Percentiles rank a stretch among this genome's conserved stretches.
These are phyloP conservation scores for Chlorella ohadii DNA, from an alignment of 139 green algal species.

Conservation along the genomic window DNA sequence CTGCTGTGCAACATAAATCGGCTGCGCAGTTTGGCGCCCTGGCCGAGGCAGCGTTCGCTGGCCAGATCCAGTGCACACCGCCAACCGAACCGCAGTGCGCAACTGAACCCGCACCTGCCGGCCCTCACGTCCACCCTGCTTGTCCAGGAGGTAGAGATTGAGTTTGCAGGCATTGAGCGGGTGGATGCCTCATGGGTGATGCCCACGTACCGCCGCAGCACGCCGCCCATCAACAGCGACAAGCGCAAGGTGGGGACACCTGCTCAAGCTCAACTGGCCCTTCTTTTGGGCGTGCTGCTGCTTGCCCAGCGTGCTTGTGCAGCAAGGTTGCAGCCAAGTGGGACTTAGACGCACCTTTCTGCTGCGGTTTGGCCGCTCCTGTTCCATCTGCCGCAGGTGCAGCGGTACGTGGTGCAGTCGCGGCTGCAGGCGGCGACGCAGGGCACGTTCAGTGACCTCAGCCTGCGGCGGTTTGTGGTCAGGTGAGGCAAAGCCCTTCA, in stretches of 20 bases:
- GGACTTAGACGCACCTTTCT: no score
- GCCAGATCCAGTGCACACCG: no score
- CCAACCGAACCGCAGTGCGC: conserved; percentile 36
- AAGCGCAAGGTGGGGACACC: conserved; percentile 19
- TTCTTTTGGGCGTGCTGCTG: no score
- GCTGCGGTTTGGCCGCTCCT: no score
- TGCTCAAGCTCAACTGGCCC: no score
- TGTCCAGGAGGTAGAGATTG: conserved; percentile 35
- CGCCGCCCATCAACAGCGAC: conserved; percentile 44
- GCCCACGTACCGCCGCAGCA: conserved; percentile 26
- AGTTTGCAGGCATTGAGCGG: conserved; percentile 54
- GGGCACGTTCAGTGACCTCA: conserved; percentile 28
- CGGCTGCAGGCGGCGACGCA: conserved; percentile 45
- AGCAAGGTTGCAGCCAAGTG: no score
- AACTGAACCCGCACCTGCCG: conserved; percentile 31
- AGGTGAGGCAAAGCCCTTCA: neutral
- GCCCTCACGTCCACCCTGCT: neutral
- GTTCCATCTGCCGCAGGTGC: neutral
- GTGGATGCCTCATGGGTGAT: conserved; percentile 60
- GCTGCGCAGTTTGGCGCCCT: no score
- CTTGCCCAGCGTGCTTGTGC: no score
- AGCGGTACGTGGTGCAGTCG: conserved; percentile 46
- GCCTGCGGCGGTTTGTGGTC: conserved; percentile 35
- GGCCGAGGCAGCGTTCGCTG: no score
- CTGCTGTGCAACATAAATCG: no score